Conservation (phyloP, 1,284 basidiomycete species). For the Fistulina hepatica region DNA sequence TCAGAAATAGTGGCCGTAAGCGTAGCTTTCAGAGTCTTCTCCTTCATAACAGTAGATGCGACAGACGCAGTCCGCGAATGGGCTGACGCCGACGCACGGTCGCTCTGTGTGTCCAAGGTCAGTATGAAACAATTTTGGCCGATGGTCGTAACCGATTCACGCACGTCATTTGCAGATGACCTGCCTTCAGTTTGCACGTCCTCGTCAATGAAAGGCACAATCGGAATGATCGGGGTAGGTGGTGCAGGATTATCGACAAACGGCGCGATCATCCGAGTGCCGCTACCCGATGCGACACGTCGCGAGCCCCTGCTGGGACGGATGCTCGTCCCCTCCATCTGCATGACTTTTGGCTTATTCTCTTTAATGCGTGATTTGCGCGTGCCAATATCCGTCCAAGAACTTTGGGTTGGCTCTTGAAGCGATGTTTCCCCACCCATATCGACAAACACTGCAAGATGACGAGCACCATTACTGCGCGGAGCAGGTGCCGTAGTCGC, state of each 20-base stretch:
- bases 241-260: constrained; percentile 19
- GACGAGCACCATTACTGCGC: constrained; percentile 13
- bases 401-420: constrained; percentile 21
- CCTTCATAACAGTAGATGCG: constrained; percentile 55
- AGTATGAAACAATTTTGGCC: constrained; percentile 54
- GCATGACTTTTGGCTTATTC: constrained; percentile 56
- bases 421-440: constrained; percentile 14
- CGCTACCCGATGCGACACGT: constrained; percentile 33
- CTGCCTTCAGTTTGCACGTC: too few relatives aligned
- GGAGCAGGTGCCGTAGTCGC: constrained; percentile 15
- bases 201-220: constrained; percentile 32
- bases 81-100: constrained; percentile 11
- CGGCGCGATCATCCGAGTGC: too few relatives aligned
- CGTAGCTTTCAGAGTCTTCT: constrained; percentile 30
- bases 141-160: too few relatives aligned
- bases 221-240: constrained; percentile 23
- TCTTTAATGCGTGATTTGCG: constrained; percentile 67
- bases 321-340: constrained; percentile 53
- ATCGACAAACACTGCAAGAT: neutral
- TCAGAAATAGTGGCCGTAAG: constrained; percentile 38
- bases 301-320: constrained; percentile 41
- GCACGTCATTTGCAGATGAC: too few relatives aligned
- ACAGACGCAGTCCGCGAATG: constrained; percentile 19
- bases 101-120: too few relatives aligned
- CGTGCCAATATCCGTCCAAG: constrained; percentile 62